phyloP scores from a whole-genome alignment of 2,329 filamentous ascomycete genomes.

The Fusarium mangiferae region DNA sequence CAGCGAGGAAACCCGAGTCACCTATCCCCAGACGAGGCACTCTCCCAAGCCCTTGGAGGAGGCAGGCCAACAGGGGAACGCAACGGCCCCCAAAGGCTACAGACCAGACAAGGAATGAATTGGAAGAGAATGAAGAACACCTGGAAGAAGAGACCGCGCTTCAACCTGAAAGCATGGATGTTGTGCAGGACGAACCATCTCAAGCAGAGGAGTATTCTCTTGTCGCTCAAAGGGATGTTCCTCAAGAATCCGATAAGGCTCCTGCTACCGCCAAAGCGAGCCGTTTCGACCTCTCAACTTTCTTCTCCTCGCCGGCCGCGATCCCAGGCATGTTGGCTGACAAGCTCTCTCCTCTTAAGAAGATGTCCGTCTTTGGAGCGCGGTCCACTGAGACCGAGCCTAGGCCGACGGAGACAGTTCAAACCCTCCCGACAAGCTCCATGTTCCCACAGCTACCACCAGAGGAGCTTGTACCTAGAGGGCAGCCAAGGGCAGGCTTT shows the following conservation, averaged over 20 bases:
- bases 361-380: constrained; percentile 26
- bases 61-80: constrained; percentile 33
- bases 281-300: constrained; percentile 61
- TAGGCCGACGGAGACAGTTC: constrained; percentile 31
- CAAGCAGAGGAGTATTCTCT: constrained; percentile 58
- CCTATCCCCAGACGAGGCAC: constrained; percentile 36
- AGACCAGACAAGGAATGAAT: neutral
- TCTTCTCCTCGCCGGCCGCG: constrained; percentile 67
- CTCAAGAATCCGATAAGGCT: constrained; percentile 21
- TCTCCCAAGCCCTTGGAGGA: constrained; percentile 55
- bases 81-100: constrained; percentile 6
- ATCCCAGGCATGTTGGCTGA: constrained; percentile 50
- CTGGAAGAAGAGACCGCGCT: constrained; percentile 6
- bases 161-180: constrained; percentile 22
- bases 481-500: constrained; percentile 46
- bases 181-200: constrained; percentile 24
- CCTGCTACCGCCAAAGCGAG: constrained; percentile 44
- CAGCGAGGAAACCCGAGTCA: constrained; percentile 39
- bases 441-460: constrained; percentile 53
- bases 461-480: constrained; percentile 48
- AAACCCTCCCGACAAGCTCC: constrained; percentile 49
- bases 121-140: neutral
- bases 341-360: constrained; percentile 45
- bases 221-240: constrained; percentile 47
- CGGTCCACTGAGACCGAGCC: constrained; percentile 30